Evolutionary conservation across 805 yeast species (phyloP).

Genomic region (Cyberlindnera maritima): DNA sequence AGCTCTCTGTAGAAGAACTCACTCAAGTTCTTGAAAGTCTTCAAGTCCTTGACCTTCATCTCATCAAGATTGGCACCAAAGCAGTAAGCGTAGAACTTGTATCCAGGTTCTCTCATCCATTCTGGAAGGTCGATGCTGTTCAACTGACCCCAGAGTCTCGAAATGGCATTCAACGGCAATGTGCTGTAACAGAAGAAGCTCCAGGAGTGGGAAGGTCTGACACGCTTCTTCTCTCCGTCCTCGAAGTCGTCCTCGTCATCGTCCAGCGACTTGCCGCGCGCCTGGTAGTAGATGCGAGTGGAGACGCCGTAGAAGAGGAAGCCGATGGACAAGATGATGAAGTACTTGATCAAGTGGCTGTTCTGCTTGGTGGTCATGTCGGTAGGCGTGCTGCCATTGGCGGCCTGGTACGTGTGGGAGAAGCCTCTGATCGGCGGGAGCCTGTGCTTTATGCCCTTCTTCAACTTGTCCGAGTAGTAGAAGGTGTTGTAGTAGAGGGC

Average conservation of each 20-base stretch:
- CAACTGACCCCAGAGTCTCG: conserved; percentile 92
- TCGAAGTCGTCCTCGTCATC: conserved; percentile 26
- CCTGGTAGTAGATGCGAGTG: conserved; percentile 26
- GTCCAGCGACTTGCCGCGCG: conserved; percentile 21
- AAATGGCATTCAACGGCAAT: conserved; percentile 84
- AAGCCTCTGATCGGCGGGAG: conserved; percentile 29
- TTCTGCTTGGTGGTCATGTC: conserved; percentile 15
- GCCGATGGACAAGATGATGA: conserved; percentile 28
- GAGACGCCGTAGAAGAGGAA: conserved; percentile 30
- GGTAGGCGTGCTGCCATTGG: conserved; percentile 23
- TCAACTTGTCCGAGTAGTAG: conserved; percentile 35
- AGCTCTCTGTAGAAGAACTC: conserved; percentile 89
- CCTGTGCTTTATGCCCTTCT: conserved; percentile 28
- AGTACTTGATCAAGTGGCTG: conserved; percentile 27
- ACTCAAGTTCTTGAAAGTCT: conserved; percentile 72
- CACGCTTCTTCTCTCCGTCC: conserved; percentile 26
- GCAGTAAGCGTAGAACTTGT: conserved; percentile 65
- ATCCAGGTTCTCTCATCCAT: conserved; percentile 85
- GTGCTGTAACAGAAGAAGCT: conserved; percentile 85
- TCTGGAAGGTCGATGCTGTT: conserved; percentile 81
- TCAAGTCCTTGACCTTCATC: conserved; percentile 78
- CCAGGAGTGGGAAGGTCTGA: conserved; percentile 79
- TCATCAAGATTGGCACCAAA: conserved; percentile 92
- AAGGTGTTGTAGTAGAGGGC: conserved; percentile 45
- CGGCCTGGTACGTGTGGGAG: conserved; percentile 22